phyloP scores from a whole-genome alignment of 345 rosid species.

The Mallotus nudiflorus region DNA sequence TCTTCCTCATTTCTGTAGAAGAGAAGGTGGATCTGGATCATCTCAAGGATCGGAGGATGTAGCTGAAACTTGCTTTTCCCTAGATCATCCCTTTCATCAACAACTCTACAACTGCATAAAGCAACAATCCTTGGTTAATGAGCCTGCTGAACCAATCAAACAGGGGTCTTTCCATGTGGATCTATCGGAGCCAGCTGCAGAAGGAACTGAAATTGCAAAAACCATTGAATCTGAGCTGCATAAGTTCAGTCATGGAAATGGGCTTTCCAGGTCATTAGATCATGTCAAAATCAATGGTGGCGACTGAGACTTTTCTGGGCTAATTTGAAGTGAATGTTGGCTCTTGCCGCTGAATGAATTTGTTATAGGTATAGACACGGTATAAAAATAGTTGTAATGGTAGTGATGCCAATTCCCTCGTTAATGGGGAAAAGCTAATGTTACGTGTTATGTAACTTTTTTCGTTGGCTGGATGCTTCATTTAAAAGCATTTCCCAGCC shows the following conservation, averaged over 20 bases:
- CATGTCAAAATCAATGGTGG: constrained; percentile 36
- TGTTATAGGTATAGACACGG: constrained; percentile 11
- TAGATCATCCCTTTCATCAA: constrained; percentile 88
- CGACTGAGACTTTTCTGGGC: constrained; percentile 15
- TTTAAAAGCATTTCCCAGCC: neutral
- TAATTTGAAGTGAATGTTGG: neutral
- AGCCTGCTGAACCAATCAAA: constrained; percentile 51
- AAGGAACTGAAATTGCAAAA: constrained; percentile 60
- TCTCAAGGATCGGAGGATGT: constrained; percentile 51
- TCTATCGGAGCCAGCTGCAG: constrained; percentile 64
- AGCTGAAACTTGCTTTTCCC: constrained; percentile 56
- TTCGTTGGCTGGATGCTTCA: neutral
- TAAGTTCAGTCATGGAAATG: constrained; percentile 54
- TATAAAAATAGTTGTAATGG: constrained; percentile 13
- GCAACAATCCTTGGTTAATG: constrained; percentile 44
- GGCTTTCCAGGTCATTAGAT: constrained; percentile 32
- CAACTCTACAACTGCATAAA: constrained; percentile 82
- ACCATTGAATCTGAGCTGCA: constrained; percentile 75
- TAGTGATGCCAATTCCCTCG: constrained; percentile 3
- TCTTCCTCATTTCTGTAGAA: constrained; percentile 87
- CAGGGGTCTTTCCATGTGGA: constrained; percentile 92
- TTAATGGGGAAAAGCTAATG: constrained; percentile 3
- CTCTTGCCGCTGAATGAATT: neutral
- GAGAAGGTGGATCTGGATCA: constrained; percentile 86
- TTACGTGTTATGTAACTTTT: constrained; percentile 5